Percentiles rank a stretch among this genome's conserved stretches.
These are phyloP conservation scores for Dimocarpus longan DNA, from an alignment of 345 rosid species.

Conservation along the genomic window DNA sequence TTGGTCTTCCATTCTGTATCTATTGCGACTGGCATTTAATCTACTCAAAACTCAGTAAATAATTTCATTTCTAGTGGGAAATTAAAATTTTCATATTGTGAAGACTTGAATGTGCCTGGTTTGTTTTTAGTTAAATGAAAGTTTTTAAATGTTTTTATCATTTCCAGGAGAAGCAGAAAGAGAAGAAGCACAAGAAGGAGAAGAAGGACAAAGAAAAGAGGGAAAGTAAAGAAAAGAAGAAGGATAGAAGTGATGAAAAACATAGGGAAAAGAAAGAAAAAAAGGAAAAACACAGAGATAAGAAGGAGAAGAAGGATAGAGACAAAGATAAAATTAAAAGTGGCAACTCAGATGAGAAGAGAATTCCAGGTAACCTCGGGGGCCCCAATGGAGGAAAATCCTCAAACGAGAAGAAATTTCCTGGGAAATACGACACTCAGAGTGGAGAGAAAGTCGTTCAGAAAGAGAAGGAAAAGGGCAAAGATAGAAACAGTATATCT, in stretches of 20 bases:
- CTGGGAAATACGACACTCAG: conserved; percentile 28
- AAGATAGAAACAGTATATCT: conserved; percentile 27
- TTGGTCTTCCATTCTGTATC: background rate
- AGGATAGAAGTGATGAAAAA: conserved; percentile 52
- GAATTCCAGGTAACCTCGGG: conserved; percentile 22
- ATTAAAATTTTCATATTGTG: background rate
- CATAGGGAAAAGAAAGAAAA: conserved; percentile 52
- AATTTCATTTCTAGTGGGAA: background rate
- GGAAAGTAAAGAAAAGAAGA: conserved; percentile 50
- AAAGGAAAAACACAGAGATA: conserved; percentile 45
- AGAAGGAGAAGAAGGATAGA: conserved; percentile 41
- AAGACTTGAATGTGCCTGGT: background rate
- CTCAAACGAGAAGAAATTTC: conserved; percentile 36
- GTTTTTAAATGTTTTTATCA: conserved; percentile 3
- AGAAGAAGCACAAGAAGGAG: conserved; percentile 57
- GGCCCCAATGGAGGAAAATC: conserved; percentile 37
- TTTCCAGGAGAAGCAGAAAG: conserved; percentile 55
- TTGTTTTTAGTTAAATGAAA: background rate
- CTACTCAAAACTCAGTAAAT: background rate
- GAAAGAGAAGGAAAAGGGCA: conserved; percentile 37
- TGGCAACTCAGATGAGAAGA: conserved; percentile 37
- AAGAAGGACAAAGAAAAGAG: conserved; percentile 51
- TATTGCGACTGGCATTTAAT: background rate
- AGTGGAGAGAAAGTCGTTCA: conserved; percentile 31
- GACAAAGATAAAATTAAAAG: conserved; percentile 44